Evolutionary conservation across 768 basidiomycete species (phyloP).

Genomic region (Jaapia argillacea): DNA sequence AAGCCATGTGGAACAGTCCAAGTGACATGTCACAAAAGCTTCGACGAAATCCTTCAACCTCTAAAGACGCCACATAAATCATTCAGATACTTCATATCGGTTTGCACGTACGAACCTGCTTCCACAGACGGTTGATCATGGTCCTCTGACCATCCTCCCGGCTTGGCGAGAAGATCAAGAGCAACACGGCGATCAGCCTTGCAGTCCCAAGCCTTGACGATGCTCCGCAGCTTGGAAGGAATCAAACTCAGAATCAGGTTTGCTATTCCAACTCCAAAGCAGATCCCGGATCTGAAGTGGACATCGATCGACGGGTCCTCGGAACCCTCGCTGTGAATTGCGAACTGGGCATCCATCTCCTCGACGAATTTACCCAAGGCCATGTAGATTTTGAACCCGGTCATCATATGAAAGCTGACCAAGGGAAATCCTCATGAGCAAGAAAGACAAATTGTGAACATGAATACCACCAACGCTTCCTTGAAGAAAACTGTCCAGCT

Average conservation of each 20-base stretch:
- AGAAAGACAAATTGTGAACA: neutral
- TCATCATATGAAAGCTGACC: slow-evolving; percentile 80
- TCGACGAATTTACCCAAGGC: slow-evolving; percentile 72
- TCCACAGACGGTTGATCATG: slow-evolving; percentile 34
- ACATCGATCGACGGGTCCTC: slow-evolving; percentile 65
- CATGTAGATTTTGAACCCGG: slow-evolving; percentile 75
- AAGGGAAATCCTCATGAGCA: neutral
- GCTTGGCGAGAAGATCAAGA: slow-evolving; percentile 43
- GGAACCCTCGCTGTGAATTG: slow-evolving; percentile 31
- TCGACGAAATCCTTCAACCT: slow-evolving; percentile 73
- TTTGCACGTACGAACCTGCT: slow-evolving; percentile 26
- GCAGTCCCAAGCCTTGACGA: slow-evolving; percentile 87
- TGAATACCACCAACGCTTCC: slow-evolving; percentile 58
- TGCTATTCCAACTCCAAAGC: slow-evolving; percentile 80
- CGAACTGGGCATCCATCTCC: slow-evolving; percentile 50
- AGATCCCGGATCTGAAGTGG: slow-evolving; percentile 89
- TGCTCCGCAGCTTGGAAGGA: slow-evolving; percentile 68
- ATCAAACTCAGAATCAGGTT: slow-evolving; percentile 79
- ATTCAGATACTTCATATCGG: neutral
- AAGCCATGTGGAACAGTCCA: slow-evolving; percentile 84
- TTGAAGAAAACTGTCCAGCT: slow-evolving; percentile 92
- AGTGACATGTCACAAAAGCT: slow-evolving; percentile 80
- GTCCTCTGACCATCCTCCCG: slow-evolving; percentile 56
- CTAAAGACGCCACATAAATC: slow-evolving; percentile 21
- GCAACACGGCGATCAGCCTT: slow-evolving; percentile 72